phyloP scores from a whole-genome alignment of 192 early-diverging fungal genomes.

The Physocladia obscura region DNA sequence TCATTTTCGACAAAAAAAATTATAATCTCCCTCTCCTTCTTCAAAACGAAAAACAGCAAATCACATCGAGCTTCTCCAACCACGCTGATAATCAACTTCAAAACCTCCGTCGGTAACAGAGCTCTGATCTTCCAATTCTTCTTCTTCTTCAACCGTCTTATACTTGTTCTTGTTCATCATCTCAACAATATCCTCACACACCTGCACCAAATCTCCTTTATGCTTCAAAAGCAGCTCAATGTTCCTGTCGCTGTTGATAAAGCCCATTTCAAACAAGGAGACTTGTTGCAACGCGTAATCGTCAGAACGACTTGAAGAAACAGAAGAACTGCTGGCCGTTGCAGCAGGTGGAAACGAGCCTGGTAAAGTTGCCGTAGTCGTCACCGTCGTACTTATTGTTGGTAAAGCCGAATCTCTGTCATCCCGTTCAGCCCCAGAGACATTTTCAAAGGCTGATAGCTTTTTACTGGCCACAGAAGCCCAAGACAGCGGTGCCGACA shows the following conservation, averaged over 20 bases:
- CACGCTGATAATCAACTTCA: no score
- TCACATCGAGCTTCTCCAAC: no score
- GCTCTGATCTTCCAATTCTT: not conserved
- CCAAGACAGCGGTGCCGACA: not conserved
- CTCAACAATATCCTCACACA: slow-evolving; percentile 19
- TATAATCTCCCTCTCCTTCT: not conserved
- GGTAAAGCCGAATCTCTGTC: no score
- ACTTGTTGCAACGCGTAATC: slow-evolving; percentile 20
- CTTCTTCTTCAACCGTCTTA: slow-evolving; percentile 1
- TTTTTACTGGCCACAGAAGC: not conserved
- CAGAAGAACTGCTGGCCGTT: not conserved
- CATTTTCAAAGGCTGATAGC: no score
- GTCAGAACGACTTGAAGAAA: not conserved
- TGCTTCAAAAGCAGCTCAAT: not conserved
- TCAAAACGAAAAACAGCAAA: not conserved
- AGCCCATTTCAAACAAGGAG: slow-evolving; percentile 31
- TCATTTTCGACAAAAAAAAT: no score
- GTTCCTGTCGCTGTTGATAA: slow-evolving; percentile 8
- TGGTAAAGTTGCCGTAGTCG: no score
- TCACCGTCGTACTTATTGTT: no score
- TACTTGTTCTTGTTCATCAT: slow-evolving; percentile 3
- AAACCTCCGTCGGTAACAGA: not conserved
- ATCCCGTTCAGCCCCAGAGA: no score
- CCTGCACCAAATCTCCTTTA: slow-evolving; percentile 21
- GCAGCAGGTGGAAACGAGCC: slow-evolving; percentile 4